Evolutionary conservation across 2,329 filamentous ascomycete genomes (phyloP), one percentile per base, ranked within the genome.

Genomic region (Aschersonia sp.): DNA sequence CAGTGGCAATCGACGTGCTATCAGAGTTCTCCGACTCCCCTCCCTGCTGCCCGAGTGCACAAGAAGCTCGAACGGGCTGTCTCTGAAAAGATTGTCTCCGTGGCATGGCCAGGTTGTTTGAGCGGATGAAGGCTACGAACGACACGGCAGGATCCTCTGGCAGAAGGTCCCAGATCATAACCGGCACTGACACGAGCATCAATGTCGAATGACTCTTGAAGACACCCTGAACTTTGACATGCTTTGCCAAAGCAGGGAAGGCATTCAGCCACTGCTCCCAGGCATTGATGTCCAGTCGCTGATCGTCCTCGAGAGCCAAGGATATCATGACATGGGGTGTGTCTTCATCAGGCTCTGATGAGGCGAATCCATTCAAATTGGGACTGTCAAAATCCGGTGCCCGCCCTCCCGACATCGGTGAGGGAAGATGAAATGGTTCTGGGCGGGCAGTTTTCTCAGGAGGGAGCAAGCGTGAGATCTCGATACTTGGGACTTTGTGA

Each of bases 201-300:
- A 79, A 59, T 0, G 73, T 79, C 0, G 76, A 79, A 53, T 79
- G 74, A 45, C 76, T 79, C 55, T 76, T 77, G 59, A 79, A 80
- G 1, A 78, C 68, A 7, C 74, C 76, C 54, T 80, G 75, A 5
- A 80, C 70, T 54, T 77, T 77, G 58, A 77, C 74, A 51, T 77
- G 74, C 53, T 74, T 78, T 41, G 75, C 75, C 48, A 79, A 62
- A 2, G 73, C 71, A 0, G 76, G 76, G 50, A 79, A 77, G 14
- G 65, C 68, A 31, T 65, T 60, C 4, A 79, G 64, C 75, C 76
- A 79, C 47, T 70, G 67, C 54, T 78, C 70, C 74, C 76, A 79
- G 5, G 73, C 73, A 48, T 73, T 69, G n/a, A 80, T 61, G 44
- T 79, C 75, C 1, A 78, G 59, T 11, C 65, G 62, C 51, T 78